Base-by-base conservation (phyloP, 2,329 filamentous ascomycete genomes). In the Leptographium wingfieldii region DNA sequence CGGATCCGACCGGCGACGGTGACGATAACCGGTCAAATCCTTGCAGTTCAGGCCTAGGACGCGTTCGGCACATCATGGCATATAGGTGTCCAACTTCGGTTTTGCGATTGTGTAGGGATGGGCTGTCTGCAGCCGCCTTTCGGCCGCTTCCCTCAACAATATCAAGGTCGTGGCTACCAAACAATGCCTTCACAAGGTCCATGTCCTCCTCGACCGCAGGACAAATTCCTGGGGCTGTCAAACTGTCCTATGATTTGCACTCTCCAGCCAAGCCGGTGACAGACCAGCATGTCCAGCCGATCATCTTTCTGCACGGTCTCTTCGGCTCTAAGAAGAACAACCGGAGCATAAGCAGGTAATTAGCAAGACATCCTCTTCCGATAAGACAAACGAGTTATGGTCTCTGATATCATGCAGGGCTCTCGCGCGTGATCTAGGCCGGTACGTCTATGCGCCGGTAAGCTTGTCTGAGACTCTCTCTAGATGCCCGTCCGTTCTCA, bases 281-380 rank as follows among this genome's bases (percentile, higher is more conserved):
- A 59, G 70, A 77, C 68, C 69, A 72, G 61, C 72, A 74, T 62
- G 71, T 72, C 40, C 68, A 74, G 48, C 88, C 92, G 2, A 90
- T 97, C 64, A 74, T 97, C 63, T 88, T 97, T 65, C 83, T 97
- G 68, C 92, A 97, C 71, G 92, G 94, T 1, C 78, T 97, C 12
- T 96, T 97, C 69, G 92, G 92, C 25, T 96, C 90, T 46, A 96
- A 95, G 76, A 91, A 90, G 76, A 97, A 97, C 71, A 96, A 96
- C 71, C 80, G 92, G 71, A 89, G 82, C 68, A 94, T 97, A 64
- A 95, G 91, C 86, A 95, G 91, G 92, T 96, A 77, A 71, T 87
- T 75, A 56, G 53, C 43, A 46, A n/a, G 19, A 16, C 43, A 12
- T 19, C 43, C 43, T 46, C 43, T n/a, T 46, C 19, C 19, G 43